phyloP scores from a whole-genome alignment of 2,329 filamentous ascomycete genomes.

The Aspergillus sp. region DNA sequence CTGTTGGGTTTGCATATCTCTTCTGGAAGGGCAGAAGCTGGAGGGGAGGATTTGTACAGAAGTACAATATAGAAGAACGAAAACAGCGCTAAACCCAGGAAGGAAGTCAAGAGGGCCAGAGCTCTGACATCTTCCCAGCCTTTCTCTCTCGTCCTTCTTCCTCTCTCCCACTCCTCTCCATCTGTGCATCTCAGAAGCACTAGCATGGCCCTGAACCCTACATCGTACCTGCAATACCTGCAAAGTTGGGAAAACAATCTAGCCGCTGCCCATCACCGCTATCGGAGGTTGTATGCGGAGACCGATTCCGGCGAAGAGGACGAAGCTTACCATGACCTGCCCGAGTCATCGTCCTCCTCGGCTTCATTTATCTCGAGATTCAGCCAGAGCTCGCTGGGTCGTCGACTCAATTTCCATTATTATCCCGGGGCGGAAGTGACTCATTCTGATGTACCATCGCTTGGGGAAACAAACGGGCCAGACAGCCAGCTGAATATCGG shows the following conservation, averaged over 20 bases:
- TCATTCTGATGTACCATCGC: slow-evolving; percentile 16
- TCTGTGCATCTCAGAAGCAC: no score
- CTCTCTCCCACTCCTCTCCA: no score
- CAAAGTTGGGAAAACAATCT: slow-evolving; percentile 34
- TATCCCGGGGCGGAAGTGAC: slow-evolving; percentile 31
- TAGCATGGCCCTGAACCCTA: slow-evolving; percentile 35
- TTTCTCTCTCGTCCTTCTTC: no score
- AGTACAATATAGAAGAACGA: no score
- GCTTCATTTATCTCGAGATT: slow-evolving; percentile 29
- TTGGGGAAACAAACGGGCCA: no score
- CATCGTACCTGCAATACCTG: slow-evolving; percentile 37
- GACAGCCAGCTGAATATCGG: no score
- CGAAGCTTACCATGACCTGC: slow-evolving; percentile 19
- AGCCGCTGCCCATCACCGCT: slow-evolving; percentile 17
- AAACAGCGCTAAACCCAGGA: no score
- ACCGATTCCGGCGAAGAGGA: slow-evolving; percentile 18
- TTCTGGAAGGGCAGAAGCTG: no score
- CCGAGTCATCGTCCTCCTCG: slow-evolving; percentile 16
- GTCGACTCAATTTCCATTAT: slow-evolving; percentile 36
- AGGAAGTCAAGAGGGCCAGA: no score
- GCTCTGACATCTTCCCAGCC: no score
- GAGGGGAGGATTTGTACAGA: no score
- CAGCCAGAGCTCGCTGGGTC: slow-evolving; percentile 12
- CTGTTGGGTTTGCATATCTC: no score
- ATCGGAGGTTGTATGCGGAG: slow-evolving; percentile 11